A percentile compares a stretch with the other conserved stretches of the same genome.
Conservation (phyloP, 2,329 filamentous ascomycete species). For the Colletotrichum liriopes region DNA sequence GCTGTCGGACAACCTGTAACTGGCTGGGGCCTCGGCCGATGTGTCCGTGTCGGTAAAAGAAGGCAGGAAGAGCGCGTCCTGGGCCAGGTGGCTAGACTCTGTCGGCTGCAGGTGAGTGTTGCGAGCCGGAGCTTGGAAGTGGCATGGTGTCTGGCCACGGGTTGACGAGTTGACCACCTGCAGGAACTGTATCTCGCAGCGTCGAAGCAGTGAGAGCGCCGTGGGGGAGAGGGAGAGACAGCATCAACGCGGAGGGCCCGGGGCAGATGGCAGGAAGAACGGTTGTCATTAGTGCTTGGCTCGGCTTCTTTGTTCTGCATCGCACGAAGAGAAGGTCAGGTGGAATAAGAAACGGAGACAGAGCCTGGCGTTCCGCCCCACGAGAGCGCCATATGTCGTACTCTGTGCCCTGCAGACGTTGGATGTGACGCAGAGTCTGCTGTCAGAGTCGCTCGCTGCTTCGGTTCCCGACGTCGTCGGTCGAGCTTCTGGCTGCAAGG, state of each 20-base stretch:
- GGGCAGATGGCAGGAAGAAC: neutral
- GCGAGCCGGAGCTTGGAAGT: slow-evolving; percentile 25
- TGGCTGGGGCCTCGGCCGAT: slow-evolving; percentile 2
- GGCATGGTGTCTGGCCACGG: slow-evolving; percentile 29
- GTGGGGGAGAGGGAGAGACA: neutral
- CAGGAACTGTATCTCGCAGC: neutral
- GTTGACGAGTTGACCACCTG: slow-evolving; percentile 2
- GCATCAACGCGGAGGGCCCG: neutral
- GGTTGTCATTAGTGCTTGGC: neutral
- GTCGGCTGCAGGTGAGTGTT: slow-evolving; percentile 18
- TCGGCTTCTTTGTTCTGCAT: neutral
- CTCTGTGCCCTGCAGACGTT: neutral
- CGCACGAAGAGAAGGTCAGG: slow-evolving; percentile 14
- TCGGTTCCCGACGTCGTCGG: slow-evolving; percentile 6
- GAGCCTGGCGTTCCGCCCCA: slow-evolving; percentile 12
- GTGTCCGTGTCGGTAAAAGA: slow-evolving; percentile 10
- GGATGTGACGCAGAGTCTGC: neutral
- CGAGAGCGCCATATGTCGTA: neutral
- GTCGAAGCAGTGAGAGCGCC: neutral
- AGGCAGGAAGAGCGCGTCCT: slow-evolving; percentile 4
- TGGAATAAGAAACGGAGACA: neutral
- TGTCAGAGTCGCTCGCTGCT: slow-evolving; percentile 1
- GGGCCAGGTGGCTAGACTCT: slow-evolving; percentile 25
- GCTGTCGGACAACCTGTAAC: slow-evolving; percentile 11
- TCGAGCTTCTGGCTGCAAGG: slow-evolving; percentile 17